phyloP scores from a whole-genome alignment of 2,329 filamentous ascomycete genomes.

The Cercospora nicotianae region DNA sequence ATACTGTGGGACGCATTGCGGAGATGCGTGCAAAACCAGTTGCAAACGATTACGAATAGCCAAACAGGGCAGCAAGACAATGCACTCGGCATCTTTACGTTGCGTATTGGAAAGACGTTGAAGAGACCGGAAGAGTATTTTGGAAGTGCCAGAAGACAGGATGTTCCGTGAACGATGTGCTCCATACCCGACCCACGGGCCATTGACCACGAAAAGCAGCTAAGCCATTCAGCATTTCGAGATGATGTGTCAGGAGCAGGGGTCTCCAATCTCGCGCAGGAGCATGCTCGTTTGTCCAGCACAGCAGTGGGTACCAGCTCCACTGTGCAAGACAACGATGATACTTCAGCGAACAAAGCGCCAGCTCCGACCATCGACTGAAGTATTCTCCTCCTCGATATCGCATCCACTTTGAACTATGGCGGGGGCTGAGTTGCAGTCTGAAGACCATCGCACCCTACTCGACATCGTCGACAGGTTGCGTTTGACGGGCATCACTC shows the following conservation, averaged over 20 bases:
- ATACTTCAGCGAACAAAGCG: not conserved
- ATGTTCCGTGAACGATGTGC: not conserved
- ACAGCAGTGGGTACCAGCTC: not conserved
- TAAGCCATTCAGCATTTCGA: not conserved
- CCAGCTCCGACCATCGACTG: not conserved
- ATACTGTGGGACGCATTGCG: not conserved
- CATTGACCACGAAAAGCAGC: not conserved
- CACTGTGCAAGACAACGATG: not conserved
- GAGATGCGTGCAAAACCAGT: not conserved
- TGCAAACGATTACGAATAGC: not conserved
- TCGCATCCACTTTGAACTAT: not conserved
- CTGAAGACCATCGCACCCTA: not conserved
- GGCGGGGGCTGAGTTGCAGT: not conserved
- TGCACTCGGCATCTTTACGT: not conserved
- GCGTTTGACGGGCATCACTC: not conserved
- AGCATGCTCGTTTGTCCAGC: not conserved
- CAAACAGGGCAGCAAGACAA: not conserved
- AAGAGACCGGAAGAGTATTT: not conserved
- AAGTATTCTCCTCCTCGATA: not conserved
- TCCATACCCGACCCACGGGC: not conserved
- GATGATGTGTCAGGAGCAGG: not conserved
- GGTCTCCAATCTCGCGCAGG: not conserved
- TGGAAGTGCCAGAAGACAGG: not conserved
- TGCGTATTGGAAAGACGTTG: not conserved
- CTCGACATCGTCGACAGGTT: not conserved